Base-by-base conservation (phyloP, 2,329 filamentous ascomycete genomes). In the Daldinia sp. region DNA sequence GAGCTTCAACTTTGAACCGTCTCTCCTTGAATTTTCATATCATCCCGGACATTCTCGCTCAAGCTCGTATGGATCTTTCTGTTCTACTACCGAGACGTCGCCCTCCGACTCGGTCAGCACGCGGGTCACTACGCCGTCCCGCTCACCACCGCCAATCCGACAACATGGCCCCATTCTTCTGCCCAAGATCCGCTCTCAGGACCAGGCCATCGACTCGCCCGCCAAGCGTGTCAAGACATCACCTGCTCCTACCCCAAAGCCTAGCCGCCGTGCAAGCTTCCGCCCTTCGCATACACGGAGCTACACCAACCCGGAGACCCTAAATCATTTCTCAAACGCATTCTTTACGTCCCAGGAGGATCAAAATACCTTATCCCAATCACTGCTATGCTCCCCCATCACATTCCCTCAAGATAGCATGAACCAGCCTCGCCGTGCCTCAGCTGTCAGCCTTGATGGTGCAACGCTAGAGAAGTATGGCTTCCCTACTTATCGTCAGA, bases 171-270 rank as follows among this genome's bases (percentile, higher is more conserved):
- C 93, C 58, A 84, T 93, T 55, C 84, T 97, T 67, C 85, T 97
- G 35, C 93, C 93, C 76, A 96, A 94, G 86, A 94, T 97, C 82
- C 88, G 93, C 68, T 88, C 88, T 44, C 93, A 96, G 81, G 93
- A 97, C 81, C 92, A 95, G 81, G 86, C 90, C 69, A 87, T 93
- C 69, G 88, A 90, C 44, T 78, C 79, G 33, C 76, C 80, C 18
- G 83, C 85, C 51, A 89, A 91, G 80, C 87, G 89, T 75, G 76
- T 86, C 80, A 79, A 88, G 84, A 83, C 87, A 78, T 79, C 85
- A 75, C 81, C 86, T 79, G 74, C 81, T 76, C 73, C 84, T 78
- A 64, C 78, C 30, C 65, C 77, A 10, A 76, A 72, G 69, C 72
- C 79, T 71, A 71, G 72, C 39, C 73, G 75, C 69, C 72, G 75